phyloP scores from a whole-genome alignment of 2,329 filamentous ascomycete species.

The Fusarium dlaminii region DNA sequence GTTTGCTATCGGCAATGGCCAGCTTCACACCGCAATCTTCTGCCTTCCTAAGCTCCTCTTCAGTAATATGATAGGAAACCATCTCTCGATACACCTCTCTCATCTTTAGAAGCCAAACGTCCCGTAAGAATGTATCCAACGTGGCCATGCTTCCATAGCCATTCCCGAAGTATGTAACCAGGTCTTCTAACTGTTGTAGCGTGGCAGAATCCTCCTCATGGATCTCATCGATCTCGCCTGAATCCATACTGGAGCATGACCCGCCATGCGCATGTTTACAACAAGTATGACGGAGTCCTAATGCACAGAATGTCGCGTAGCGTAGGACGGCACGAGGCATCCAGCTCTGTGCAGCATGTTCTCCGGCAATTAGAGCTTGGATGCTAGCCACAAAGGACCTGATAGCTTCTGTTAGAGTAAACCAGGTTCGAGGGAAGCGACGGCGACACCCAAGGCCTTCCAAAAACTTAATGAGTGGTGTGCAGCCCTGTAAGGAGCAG shows the following conservation, averaged over 20 bases:
- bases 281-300: background rate
- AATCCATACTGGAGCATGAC: fast-evolving
- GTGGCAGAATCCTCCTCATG: background rate
- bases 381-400: fast-evolving
- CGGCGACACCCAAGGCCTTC: background rate
- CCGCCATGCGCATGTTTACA: background rate
- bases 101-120: background rate
- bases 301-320: fast-evolving
- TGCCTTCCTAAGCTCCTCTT: background rate
- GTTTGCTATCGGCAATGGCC: fast-evolving
- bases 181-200: fast-evolving
- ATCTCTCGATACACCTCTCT: fast-evolving
- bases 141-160: background rate
- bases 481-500: background rate
- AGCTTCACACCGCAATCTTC: background rate
- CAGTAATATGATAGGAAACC: fast-evolving
- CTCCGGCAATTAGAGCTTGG: background rate
- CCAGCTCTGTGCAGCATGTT: fast-evolving
- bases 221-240: background rate
- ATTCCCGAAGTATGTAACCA: fast-evolving
- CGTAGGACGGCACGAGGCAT: background rate
- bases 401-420: fast-evolving
- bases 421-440: fast-evolving
- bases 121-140: fast-evolving
- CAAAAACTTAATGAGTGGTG: background rate